Percentiles rank a stretch among this genome's conserved stretches.
phyloP scores from a whole-genome alignment of 192 early-diverging fungal species.

The Podila epicladia region DNA sequence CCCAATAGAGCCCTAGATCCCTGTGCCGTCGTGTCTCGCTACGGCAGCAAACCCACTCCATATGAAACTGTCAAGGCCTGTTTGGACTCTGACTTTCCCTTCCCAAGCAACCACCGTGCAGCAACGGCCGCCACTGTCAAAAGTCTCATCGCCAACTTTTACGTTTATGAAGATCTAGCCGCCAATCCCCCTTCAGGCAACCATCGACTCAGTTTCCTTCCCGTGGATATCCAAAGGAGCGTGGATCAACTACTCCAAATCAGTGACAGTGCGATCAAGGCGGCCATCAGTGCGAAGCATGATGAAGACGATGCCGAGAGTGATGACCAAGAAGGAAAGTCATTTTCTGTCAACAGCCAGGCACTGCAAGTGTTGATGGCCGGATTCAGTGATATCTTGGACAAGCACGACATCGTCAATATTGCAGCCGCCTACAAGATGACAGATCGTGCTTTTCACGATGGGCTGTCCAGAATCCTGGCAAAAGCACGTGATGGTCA shows the following conservation, averaged over 20 bases:
- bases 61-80: slow-evolving; percentile 22
- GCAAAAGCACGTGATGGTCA: slow-evolving; percentile 32
- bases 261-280: not conserved
- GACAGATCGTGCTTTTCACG: slow-evolving; percentile 37
- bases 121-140: slow-evolving; percentile 25
- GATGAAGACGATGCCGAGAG: not conserved
- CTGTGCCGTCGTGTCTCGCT: slow-evolving; percentile 1
- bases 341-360: not conserved
- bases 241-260: slow-evolving; percentile 10
- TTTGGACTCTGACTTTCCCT: slow-evolving; percentile 17
- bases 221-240: slow-evolving; percentile 7
- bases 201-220: slow-evolving; percentile 7
- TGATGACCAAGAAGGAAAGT: not conserved
- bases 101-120: slow-evolving; percentile 8
- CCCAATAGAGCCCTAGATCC: not conserved
- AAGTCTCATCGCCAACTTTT: slow-evolving; percentile 21
- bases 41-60: not conserved
- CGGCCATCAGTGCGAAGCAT: not conserved
- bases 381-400: not conserved
- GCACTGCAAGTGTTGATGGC: not conserved
- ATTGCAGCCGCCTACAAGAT: not conserved
- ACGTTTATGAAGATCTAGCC: slow-evolving; percentile 32
- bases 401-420: not conserved
- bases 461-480: slow-evolving; percentile 15
- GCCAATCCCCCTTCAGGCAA: slow-evolving; percentile 1